Base-by-base conservation (phyloP, 352 stramenopile genomes). In the Pythium utonaiense region DNA sequence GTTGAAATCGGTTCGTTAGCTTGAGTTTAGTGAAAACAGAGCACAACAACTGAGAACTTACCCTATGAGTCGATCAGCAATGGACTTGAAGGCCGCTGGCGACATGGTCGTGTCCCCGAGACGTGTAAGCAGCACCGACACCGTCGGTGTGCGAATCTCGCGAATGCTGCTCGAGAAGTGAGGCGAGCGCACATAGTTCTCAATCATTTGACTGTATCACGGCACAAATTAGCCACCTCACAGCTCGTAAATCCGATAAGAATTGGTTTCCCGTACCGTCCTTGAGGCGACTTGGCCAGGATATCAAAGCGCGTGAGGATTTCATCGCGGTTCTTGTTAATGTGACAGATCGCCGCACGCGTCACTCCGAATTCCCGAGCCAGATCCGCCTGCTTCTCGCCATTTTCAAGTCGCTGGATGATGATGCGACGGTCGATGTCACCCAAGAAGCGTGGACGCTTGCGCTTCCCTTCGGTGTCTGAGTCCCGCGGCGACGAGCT, bases 311-410 rank as follows among this genome's bases (percentile, higher is more conserved):
- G 78, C 21, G 77, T 77, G n/a, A 91, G 65, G 59, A 91, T 87
- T 66, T 86, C 78, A 8, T 74, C 76, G 34, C 74, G 73, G 51
- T 91, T 88, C 62, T 91, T 91, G 53, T 91, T 91, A 57, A 91
- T 91, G 61, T 88, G 78, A 57, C 80, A 90, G 53, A 90, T 83
- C 17, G 80, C 80, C 0, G 80, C 78, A 6, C 80, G 62, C 21
- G 80, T 89, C 24, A 90, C 78, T n/a, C 80, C 78, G 44, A 86
- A 88, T 33, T 90, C 80, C 1, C 77, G 65, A 13, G 80, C 80
- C 22, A 91, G 56, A 0, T 71, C 62, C 17, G 75, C 75, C 49
- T 91, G 80, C 55, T 83, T 84, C 64, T 91, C 80, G 28, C 80
- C 80, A 14, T 75, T 77, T 28, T 84, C 73, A 51, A 91, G 83